Conservation (phyloP, 441 rosid genomes). For the Pelargonium cotyledonis region DNA sequence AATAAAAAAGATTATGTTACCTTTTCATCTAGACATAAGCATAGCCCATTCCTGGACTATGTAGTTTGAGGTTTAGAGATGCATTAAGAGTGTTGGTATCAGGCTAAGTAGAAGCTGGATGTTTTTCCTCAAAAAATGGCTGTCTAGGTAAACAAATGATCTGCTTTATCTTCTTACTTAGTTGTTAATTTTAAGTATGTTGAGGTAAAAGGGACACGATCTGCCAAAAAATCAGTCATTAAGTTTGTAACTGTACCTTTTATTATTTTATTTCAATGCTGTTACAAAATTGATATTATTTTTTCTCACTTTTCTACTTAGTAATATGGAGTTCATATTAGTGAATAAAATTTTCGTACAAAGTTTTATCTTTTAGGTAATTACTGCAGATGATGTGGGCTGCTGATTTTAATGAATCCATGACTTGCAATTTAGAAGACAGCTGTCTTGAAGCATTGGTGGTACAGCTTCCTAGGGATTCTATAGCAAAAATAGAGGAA, state of each 20-base stretch:
- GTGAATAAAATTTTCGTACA: neutral
- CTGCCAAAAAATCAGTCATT: neutral
- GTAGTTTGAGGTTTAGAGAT: neutral
- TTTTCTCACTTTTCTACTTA: neutral
- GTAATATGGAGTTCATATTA: neutral
- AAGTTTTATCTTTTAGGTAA: conserved; percentile 7
- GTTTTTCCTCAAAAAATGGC: neutral
- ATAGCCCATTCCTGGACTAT: too few species aligned
- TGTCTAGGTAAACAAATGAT: neutral
- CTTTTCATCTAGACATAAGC: too few species aligned
- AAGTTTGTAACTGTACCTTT: neutral
- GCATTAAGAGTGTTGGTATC: neutral
- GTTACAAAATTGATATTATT: neutral
- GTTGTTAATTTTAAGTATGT: neutral
- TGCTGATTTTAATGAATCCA: conserved; percentile 77
- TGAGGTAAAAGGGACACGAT: neutral
- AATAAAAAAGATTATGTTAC: neutral
- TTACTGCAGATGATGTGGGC: conserved; percentile 94
- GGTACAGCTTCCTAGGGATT: conserved; percentile 45
- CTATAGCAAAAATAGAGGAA: conserved; percentile 38
- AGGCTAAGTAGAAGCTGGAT: neutral
- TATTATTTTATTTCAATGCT: neutral
- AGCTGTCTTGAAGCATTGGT: conserved; percentile 67
- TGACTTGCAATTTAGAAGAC: conserved; percentile 46
- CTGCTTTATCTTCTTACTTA: neutral